Conservation (phyloP, 495 filamentous ascomycete genomes). For the Penicillium waksmanii region DNA sequence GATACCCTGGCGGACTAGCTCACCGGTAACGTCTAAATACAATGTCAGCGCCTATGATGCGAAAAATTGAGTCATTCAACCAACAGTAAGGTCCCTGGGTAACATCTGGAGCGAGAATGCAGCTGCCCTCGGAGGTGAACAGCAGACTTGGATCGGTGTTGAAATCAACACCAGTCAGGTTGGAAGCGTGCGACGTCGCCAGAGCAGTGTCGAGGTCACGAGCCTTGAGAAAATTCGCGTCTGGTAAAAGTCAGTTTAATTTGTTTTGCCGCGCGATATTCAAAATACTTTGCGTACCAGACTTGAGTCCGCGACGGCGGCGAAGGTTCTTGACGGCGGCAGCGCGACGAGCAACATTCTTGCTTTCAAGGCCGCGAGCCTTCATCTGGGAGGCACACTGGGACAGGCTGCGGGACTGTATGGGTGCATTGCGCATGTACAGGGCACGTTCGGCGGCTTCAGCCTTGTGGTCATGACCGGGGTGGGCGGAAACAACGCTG, state of each 20-base stretch:
- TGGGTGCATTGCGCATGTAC: slow-evolving; percentile 37
- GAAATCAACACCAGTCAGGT: slow-evolving; percentile 48
- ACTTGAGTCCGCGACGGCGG: slow-evolving; percentile 27
- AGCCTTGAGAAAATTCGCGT: slow-evolving; percentile 35
- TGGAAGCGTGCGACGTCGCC: slow-evolving; percentile 47
- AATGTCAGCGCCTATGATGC: not conserved
- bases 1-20: slow-evolving; percentile 59
- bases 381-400: slow-evolving; percentile 54
- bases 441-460: slow-evolving; percentile 50
- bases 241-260: slow-evolving; percentile 13
- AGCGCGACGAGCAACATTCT: slow-evolving; percentile 50
- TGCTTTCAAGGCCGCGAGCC: slow-evolving; percentile 50
- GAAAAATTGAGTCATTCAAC: slow-evolving; percentile 4
- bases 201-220: slow-evolving; percentile 47
- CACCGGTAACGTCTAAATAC: slow-evolving; percentile 45
- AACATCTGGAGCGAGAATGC: slow-evolving; percentile 58
- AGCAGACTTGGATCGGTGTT: slow-evolving; percentile 52
- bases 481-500: slow-evolving; percentile 41
- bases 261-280: not conserved
- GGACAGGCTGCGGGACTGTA: slow-evolving; percentile 43
- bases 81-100: slow-evolving; percentile 61
- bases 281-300: slow-evolving; percentile 11
- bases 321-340: slow-evolving; percentile 35
- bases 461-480: slow-evolving; percentile 50
- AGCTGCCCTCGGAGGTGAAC: slow-evolving; percentile 58